These are phyloP conservation scores for Cichorium intybus DNA, from an alignment of 140 eudicot genomes.

Conservation along the genomic window DNA sequence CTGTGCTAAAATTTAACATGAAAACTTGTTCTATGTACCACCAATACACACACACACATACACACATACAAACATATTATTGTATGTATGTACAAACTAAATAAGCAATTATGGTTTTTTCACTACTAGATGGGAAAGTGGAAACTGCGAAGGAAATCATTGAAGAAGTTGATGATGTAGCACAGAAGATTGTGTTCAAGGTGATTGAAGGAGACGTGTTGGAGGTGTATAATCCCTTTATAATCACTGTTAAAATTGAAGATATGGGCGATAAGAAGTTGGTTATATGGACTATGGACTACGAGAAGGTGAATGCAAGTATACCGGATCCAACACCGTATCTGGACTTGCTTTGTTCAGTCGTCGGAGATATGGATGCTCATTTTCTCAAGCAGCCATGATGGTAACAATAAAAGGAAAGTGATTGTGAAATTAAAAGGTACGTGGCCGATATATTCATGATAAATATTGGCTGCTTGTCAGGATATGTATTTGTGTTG, in stretches of 20 bases:
- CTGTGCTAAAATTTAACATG: too few relatives aligned
- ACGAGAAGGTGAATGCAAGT: conserved; percentile 21
- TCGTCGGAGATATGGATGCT: conserved; percentile 30
- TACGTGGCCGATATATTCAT: too few relatives aligned
- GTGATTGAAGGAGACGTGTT: conserved; percentile 31
- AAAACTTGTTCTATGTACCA: too few relatives aligned
- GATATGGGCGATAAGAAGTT: conserved; percentile 15
- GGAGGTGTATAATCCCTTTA: conserved; percentile 22
- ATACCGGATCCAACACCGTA: conserved; percentile 18
- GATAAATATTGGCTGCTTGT: background rate
- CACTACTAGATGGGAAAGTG: conserved; percentile 23
- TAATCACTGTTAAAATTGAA: conserved; percentile 4
- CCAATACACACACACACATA: too few relatives aligned
- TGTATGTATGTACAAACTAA: background rate
- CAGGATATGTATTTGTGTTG: background rate
- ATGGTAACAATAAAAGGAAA: background rate
- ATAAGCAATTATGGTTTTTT: background rate
- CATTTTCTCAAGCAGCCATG: too few relatives aligned
- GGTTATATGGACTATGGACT: conserved; percentile 36
- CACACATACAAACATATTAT: too few relatives aligned
- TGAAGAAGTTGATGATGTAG: conserved; percentile 12
- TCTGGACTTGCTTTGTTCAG: conserved; percentile 13
- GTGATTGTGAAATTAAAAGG: background rate
- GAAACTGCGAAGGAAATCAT: conserved; percentile 7
- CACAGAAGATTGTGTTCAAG: conserved; percentile 9